Percentiles rank a stretch among this genome's conserved stretches.
These are phyloP conservation scores for Tuber brumale DNA, from an alignment of 495 filamentous ascomycete genomes.

Conservation along the genomic window DNA sequence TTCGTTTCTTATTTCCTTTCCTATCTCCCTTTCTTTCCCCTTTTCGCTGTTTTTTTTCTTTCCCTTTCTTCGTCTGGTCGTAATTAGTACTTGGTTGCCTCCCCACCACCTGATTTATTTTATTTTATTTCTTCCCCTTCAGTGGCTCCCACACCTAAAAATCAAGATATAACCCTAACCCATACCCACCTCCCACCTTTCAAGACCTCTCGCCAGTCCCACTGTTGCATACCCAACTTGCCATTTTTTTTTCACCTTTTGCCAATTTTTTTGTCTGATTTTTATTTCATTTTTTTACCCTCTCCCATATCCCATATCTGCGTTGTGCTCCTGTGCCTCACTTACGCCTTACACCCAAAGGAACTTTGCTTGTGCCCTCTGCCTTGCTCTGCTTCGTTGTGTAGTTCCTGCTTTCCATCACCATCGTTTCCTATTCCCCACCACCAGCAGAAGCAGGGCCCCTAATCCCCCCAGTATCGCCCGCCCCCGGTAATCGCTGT, in stretches of 20 bases:
- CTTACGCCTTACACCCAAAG: background rate
- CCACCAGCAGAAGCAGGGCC: background rate
- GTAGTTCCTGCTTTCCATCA: background rate
- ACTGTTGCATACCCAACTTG: slow-evolving; percentile 33
- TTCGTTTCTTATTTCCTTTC: slow-evolving; percentile 19
- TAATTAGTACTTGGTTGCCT: slow-evolving; percentile 21
- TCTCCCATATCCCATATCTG: slow-evolving; percentile 27
- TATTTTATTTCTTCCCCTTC: slow-evolving; percentile 18
- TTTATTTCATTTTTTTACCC: slow-evolving; percentile 18
- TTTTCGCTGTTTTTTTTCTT: slow-evolving; percentile 15
- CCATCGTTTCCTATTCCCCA: background rate
- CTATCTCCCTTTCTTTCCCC: slow-evolving; percentile 8
- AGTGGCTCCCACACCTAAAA: slow-evolving; percentile 31
- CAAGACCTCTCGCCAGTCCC: slow-evolving; percentile 37
- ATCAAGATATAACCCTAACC: slow-evolving; percentile 26
- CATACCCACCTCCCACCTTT: slow-evolving; percentile 33
- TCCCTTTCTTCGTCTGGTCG: slow-evolving; percentile 4
- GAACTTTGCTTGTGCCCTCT: background rate
- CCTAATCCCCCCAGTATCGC: background rate
- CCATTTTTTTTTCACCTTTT: slow-evolving; percentile 28
- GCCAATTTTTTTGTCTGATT: slow-evolving; percentile 14
- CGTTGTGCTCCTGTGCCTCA: slow-evolving; percentile 30
- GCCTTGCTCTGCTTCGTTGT: slow-evolving; percentile 4
- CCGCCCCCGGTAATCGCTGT: background rate
- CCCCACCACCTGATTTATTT: slow-evolving; percentile 36